phyloP scores from a whole-genome alignment of 2,329 filamentous ascomycete species.

The Trichoderma sp. region DNA sequence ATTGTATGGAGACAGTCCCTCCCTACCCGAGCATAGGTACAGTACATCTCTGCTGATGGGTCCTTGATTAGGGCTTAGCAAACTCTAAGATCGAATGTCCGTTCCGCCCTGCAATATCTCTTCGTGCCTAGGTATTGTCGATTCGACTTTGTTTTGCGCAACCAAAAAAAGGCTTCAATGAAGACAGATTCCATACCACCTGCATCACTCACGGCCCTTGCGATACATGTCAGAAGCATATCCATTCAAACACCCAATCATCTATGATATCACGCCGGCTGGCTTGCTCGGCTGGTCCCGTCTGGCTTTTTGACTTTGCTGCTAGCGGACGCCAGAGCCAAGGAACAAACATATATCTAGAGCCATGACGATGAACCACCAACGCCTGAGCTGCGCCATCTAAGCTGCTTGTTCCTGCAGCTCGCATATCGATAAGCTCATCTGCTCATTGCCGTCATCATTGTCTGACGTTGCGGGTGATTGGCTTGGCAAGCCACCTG shows the following conservation, averaged over 20 bases:
- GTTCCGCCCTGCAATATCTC: not conserved
- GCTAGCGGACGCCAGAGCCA: not conserved
- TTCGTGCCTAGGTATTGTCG: not conserved
- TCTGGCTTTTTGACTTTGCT: not conserved
- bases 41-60: not conserved
- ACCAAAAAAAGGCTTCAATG: not conserved
- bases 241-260: not conserved
- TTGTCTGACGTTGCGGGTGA: not conserved
- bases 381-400: not conserved
- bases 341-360: not conserved
- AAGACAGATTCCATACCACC: not conserved
- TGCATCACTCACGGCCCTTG: not conserved
- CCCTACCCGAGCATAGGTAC: not conserved
- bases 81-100: not conserved
- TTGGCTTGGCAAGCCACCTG: not conserved
- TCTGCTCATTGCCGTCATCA: not conserved
- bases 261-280: not conserved
- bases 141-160: not conserved
- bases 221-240: not conserved
- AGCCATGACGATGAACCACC: not conserved
- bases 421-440: not conserved
- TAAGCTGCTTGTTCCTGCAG: not conserved
- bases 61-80: not conserved
- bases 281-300: not conserved
- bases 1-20: not conserved